Base-by-base conservation (phyloP, 345 rosid genomes). In the Erucastrum elatum region DNA sequence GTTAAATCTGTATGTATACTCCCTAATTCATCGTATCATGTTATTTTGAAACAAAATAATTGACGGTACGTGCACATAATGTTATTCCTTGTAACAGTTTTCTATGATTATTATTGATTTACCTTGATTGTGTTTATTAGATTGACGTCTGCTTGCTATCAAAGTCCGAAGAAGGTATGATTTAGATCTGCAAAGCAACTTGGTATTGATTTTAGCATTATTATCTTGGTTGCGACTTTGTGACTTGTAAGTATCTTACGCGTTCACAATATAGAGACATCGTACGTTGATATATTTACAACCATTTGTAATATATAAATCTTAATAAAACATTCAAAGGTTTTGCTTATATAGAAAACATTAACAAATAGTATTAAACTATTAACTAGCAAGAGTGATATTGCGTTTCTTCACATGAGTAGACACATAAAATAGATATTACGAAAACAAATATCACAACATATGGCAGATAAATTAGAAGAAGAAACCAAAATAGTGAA, bases 231-330 rank as follows among this genome's bases (percentile, higher is more conserved):
- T 71, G 56, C 26, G 58, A 34, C n/a, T 25, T 35, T 51, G 65
- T 53, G 70, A 70, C 34, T 55, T 63, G 65, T 65, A 64, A 70
- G 64, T 77, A 27, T 53, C 12, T 63, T 70, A 71, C 71, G 81
- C 71, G 81, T 77, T 35, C 53, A 70, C 59, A 64, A 64, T 2
- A 70, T 12, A 53, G 70, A 69, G 31, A 77, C 56, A 62, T 63
- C 25, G 25, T 44, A 76, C 27, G 68, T 59, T 30, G 59, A 27
- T 75, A 4, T 55, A 21, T 64, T 53, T 65, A 65, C 35, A 66
- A 37, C 44, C 58, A 56, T 37, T 55, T n/a, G 21, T 66, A 3
- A 29, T 35, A 66, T 37, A 37, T 56, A 66, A 35, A 15, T 31
- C 29, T 66, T 35, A 55, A 66, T 25, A 4, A 6, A 55, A 21